Evolutionary conservation across 441 rosid genomes (phyloP), one percentile per base, ranked within the genome.

Genomic region (Bruguiera hainesii): DNA sequence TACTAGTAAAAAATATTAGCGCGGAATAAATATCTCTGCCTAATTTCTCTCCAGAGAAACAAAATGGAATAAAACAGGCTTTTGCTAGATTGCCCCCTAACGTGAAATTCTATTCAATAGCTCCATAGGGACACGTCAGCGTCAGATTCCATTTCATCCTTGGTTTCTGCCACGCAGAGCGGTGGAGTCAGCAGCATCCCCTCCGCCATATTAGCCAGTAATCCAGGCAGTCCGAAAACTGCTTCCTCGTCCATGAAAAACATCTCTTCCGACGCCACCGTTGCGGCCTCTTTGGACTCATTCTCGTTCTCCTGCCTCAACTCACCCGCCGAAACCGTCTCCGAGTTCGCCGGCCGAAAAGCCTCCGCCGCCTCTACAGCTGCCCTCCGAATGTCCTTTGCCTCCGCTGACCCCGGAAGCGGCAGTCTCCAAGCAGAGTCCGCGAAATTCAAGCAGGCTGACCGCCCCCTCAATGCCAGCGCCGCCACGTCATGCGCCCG

Each of bases 401-500:
- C 73, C 28, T 84, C 88, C 5, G 61, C 37, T 0, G 98, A 85
- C 1, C 79, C 85, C 8, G 97, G 98, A 0, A 79, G 61, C 0
- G 90, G 89, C 23, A 90, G 85, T 56, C 85, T 55, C 90, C 90
- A 93, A 0, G 84, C 80, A 0, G 98, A 93, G 79, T 93, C 98
- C 0, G 97, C 97, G n/a, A 89, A 93, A 77, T 93, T 93, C 37
- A 93, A 80, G 73, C 97, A 93, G 18, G 91, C 96, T 4, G 84
- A 76, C 28, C 84, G 73, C 1, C 97, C 98, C 73, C 91, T 83
- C 46, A 93, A 68, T 0, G 97, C 87, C 0, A 93, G 62, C 11
- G 89, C 96, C 2, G 98, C 97, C 71, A 93, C 97, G 57, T 90
- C 96, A 49, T 90, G 97, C 0, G 98, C 97, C 31, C 98, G 78